phyloP scores from a whole-genome alignment of 169 alveolate genomes.

The Babesia bigemina region DNA sequence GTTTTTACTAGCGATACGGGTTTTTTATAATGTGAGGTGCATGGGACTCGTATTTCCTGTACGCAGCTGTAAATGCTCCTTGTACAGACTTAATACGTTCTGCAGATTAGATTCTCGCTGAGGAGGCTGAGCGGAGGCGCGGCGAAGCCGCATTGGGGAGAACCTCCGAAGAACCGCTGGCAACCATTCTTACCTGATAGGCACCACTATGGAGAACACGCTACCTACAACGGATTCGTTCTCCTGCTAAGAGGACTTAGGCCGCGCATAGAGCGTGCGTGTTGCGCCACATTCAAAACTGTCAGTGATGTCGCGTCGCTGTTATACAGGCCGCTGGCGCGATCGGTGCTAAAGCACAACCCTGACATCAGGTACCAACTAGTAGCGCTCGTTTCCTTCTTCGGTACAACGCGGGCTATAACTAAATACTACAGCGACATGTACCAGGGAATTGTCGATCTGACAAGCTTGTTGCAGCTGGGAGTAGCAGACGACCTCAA shows the following conservation, averaged over 20 bases:
- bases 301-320: constrained; percentile 15
- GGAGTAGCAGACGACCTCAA: constrained; percentile 82
- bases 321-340: constrained; percentile 69
- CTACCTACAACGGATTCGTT: constrained; percentile 73
- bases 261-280: constrained; percentile 59
- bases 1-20: too few relatives aligned
- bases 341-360: constrained; percentile 76
- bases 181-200: constrained; percentile 76
- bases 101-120: constrained; percentile 52
- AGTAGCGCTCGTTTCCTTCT: constrained; percentile 82
- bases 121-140: constrained; percentile 74
- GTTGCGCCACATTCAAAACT: constrained; percentile 46
- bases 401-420: constrained; percentile 78
- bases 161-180: constrained; percentile 68
- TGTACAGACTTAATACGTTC: neutral
- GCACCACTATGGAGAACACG: constrained; percentile 77
- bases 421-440: constrained; percentile 73
- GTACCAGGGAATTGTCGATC: constrained; percentile 82
- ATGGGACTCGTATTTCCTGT: too few relatives aligned
- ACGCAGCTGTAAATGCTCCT: too few relatives aligned
- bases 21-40: too few relatives aligned
- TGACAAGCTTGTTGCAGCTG: constrained; percentile 68
- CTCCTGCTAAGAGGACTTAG: constrained; percentile 74
- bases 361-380: constrained; percentile 86
- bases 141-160: constrained; percentile 78